Evolutionary conservation across 169 alveolate genomes (phyloP), one percentile per base, ranked within the genome.

Genomic region (Eimeria brunetti): DNA sequence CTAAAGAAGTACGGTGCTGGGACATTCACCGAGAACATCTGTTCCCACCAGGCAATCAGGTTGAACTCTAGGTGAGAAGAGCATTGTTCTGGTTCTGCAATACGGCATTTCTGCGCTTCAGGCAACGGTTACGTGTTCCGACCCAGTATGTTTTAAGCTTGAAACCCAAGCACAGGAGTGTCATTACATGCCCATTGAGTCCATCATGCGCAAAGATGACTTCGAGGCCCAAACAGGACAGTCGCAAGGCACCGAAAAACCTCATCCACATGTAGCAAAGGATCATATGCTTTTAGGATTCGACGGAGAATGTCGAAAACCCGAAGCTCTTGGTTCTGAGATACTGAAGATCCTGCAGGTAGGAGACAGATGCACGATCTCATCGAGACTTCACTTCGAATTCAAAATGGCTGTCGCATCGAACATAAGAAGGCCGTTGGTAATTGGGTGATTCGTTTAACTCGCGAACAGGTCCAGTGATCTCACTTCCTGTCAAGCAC

Each of bases 171-270:
- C 94, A n/a, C 18, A 36, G 73, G 58, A 60, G 24, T 91, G 95
- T 60, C 80, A 78, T 58, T 91, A 60, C 69, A 91, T 91, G 95
- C 44, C 36, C 27, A 62, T 41, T 78, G 53, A 1, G 80, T 85
- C 91, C 46, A 85, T 85, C 38, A 56, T 85, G 75, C 91, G 91
- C 91, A 85, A 85, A 85, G 91, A 85, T 33, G 91, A 56, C n/a
- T 60, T 85, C 27, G 91, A 85, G 20, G 46, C 80, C 24, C 36
- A 24, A 24, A 38, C 58, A 9, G 91, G 91, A 36, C 75, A 22
- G 44, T 60, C 76, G 49, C 14, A 22, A 81, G 53, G 49, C 9
- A 11, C 18, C 24, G 4, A 81, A 56, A 51, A 27, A 18, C 73
- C 56, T 51, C 44, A 46, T 81, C 69, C 73, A 6, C 36, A 41